Evolutionary conservation across 2,329 filamentous ascomycete species (phyloP).

Genomic region (Pseudogymnoascus sp.): DNA sequence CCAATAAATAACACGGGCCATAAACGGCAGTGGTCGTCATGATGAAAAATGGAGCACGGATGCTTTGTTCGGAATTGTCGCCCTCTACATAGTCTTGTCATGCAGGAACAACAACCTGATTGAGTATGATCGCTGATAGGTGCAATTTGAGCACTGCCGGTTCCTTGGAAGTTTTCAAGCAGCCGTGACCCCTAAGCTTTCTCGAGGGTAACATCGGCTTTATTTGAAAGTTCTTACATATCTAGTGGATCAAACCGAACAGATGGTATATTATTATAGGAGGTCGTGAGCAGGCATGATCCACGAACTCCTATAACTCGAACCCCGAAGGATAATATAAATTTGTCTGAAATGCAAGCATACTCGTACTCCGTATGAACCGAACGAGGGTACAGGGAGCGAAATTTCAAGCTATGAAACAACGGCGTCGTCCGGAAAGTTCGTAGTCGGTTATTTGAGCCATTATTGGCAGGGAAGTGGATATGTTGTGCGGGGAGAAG

Average conservation of each 20-base stretch:
- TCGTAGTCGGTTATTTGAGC: neutral
- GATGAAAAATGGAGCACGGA: neutral
- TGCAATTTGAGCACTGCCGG: neutral
- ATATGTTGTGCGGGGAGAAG: neutral
- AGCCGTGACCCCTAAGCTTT: neutral
- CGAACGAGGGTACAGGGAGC: neutral
- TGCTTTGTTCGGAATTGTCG: neutral
- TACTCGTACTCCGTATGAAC: neutral
- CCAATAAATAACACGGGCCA: neutral
- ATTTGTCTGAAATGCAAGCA: neutral
- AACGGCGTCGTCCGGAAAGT: neutral
- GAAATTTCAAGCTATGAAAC: neutral
- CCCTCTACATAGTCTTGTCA: neutral
- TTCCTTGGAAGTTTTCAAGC: neutral
- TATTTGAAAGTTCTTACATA: neutral
- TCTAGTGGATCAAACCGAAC: neutral
- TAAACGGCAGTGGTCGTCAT: neutral
- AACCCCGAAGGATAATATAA: slow-evolving; percentile 1
- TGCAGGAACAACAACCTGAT: neutral
- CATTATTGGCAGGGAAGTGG: neutral
- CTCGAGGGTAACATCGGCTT: neutral
- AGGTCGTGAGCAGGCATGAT: neutral
- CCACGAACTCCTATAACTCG: neutral
- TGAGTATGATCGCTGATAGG: slow-evolving; percentile 1
- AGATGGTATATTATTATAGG: neutral